Base-by-base conservation (phyloP, 2,329 filamentous ascomycete genomes). In the Aspergillus arachidicola region DNA sequence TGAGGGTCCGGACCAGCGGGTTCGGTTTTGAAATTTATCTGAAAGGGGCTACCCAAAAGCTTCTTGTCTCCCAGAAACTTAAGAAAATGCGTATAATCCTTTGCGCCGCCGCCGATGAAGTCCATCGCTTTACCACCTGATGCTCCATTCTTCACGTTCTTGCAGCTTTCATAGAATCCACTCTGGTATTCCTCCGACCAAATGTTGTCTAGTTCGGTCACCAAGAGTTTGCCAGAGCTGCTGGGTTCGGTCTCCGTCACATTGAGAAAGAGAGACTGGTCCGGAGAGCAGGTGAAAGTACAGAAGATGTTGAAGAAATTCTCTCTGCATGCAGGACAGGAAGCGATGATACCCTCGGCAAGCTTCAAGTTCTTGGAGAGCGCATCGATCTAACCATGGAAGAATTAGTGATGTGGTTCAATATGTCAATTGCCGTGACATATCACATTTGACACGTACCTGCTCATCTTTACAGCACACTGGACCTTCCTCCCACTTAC, bases 301-400 rank as follows among this genome's bases (percentile, higher is more conserved):
- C 95, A 99, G 79, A 99, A 99, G 51, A 96, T 84, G 81, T 99
- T 96, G 84, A 92, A 98, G 83, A 99, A 99, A 83, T 99, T 99
- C 72, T 94, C 91, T 79, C 95, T 96, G 86, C 95, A 99, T 36
- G 96, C 95, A 1, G 95, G 95, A 76, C 95, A 99, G 11, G 93
- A 93, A 30, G 93, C 89, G 75, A 99, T 93, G 74, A 99, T 91
- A 63, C 90, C 89, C 71, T 94, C 93, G 2, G 93, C 94, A 26
- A 92, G 92, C 69, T 92, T 90, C 62, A 99, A 85, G 73, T 97
- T 96, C 65, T 87, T 90, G 71, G 92, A 90, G 66, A 99, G 87
- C 1, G 90, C 85, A 71, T 91, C 87, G 61, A 99, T 84, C 91
- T 94, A 72, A 51, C 30, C 41, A 32, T 10, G 48, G n/a, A 23